Evolutionary conservation across 1,139 yeast species (phyloP).

Genomic region (Pichia sp.): DNA sequence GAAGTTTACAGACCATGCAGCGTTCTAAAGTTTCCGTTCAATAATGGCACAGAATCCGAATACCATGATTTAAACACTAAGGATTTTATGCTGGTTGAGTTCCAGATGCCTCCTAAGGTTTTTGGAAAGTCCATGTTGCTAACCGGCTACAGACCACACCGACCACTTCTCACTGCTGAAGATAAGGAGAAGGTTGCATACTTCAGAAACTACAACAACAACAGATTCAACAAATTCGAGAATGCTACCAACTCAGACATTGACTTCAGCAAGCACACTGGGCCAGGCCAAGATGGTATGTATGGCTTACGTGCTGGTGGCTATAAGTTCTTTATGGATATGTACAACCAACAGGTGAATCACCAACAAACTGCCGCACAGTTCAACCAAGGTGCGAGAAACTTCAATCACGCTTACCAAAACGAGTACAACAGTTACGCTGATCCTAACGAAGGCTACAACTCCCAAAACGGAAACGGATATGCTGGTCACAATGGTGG

Average conservation of each 20-base stretch:
- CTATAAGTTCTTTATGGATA: conserved; percentile 30
- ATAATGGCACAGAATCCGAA: conserved; percentile 31
- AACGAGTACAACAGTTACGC: conserved; percentile 16
- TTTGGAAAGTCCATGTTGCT: conserved; percentile 76
- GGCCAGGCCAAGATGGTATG: conserved; percentile 30
- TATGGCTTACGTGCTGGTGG: conserved; percentile 35
- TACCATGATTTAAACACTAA: conserved; percentile 52
- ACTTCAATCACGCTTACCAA: conserved; percentile 15
- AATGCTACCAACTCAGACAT: conserved; percentile 30
- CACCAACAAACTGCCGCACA: conserved; percentile 15
- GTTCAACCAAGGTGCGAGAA: conserved; percentile 8
- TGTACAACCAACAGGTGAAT: conserved; percentile 20
- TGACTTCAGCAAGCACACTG: conserved; percentile 27
- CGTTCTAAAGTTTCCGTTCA: conserved; percentile 53
- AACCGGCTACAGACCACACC: conserved; percentile 67
- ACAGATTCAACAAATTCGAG: conserved; percentile 18
- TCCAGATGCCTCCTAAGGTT: conserved; percentile 51
- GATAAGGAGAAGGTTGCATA: conserved; percentile 54
- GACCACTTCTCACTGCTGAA: conserved; percentile 54
- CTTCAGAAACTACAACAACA: conserved; percentile 18
- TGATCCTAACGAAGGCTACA: conserved; percentile 13
- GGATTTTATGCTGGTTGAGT: conserved; percentile 50
- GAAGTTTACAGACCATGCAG: conserved; percentile 42
- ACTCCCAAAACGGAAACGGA: conserved; percentile 5
- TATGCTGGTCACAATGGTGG: conserved; percentile 6